Base-by-base conservation (phyloP, 306 rosid genomes). In the Ormosia semicastrata region DNA sequence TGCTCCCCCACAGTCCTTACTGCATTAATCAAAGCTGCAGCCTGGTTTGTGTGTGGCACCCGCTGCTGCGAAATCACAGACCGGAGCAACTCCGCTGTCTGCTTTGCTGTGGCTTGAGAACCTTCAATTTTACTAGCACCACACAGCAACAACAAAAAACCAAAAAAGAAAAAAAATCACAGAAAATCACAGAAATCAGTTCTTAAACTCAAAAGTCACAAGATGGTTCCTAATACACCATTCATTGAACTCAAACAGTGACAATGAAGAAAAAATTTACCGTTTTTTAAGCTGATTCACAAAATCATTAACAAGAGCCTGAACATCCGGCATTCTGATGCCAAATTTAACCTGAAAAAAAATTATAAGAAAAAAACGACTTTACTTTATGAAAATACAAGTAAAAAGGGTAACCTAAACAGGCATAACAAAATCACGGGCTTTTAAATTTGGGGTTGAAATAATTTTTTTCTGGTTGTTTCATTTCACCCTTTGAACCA, bases 121-220 rank as follows among this genome's bases (percentile, higher is more conserved):
- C 99, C 99, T 90, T 95, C 99, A 77, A 95, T 93, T 86, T 93
- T 92, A 67, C 99, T 95, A 87, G 53, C 74, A 86, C 74, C 77
- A 72, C 52, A 75, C 39, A 71, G 24, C 47, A 64, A 52, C 46
- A 7, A 49, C 2, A 54, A 17, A 5, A 60, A 29, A 12, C 2
- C 1, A 5, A 29, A 49, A 12, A 12, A 46, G 10, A n/a, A 41
- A 41, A 13, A 49, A 9, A 29, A n/a, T n/a, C n/a, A n/a, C n/a
- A n/a, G n/a, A 7, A 14, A 5, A 67, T 13, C 17, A 24, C 43
- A 67, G 8, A 64, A 44, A 67, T 34, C 29, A 43, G 15, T 49
- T 82, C 66, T 7, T n/a, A 43, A 40, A 34, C 59, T 18, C 72
- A 54, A 43, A 79, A 73, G 24, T 13, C 36, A 73, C 8, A 62